Evolutionary conservation across 257 asterid species (phyloP).

Genomic region (Penstemon eatonii): DNA sequence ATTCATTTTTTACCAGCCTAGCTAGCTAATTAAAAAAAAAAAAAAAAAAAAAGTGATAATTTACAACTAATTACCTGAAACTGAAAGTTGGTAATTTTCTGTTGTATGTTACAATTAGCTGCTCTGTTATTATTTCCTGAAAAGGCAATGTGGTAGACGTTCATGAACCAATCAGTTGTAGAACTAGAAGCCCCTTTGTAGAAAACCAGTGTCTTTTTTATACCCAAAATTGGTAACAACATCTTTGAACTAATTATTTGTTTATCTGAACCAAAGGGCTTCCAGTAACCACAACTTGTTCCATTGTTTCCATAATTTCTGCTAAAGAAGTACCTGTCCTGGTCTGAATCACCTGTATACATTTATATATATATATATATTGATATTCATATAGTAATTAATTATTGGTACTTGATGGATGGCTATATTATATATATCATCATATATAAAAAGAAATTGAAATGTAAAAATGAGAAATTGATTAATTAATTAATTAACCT

Average conservation of each 20-base stretch:
- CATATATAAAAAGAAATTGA: background rate
- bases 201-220: constrained; percentile 54
- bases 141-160: constrained; percentile 50
- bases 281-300: constrained; percentile 59
- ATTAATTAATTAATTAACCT: constrained; percentile 39
- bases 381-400: no score
- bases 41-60: no score
- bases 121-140: constrained; percentile 26
- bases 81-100: constrained; percentile 14
- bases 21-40: no score
- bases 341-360: constrained; percentile 38
- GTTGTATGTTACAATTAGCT: constrained; percentile 8
- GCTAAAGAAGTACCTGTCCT: constrained; percentile 57
- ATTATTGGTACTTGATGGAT: no score
- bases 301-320: constrained; percentile 26
- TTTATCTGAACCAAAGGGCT: constrained; percentile 41
- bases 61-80: constrained; percentile 30
- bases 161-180: constrained; percentile 60
- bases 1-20: no score
- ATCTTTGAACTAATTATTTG: constrained; percentile 40
- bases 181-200: constrained; percentile 38
- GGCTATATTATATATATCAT: no score
- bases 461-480: no score
- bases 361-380: background rate
- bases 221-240: constrained; percentile 49